phyloP scores from a whole-genome alignment of 192 early-diverging fungal genomes.

The Allomyces macrogynus region DNA sequence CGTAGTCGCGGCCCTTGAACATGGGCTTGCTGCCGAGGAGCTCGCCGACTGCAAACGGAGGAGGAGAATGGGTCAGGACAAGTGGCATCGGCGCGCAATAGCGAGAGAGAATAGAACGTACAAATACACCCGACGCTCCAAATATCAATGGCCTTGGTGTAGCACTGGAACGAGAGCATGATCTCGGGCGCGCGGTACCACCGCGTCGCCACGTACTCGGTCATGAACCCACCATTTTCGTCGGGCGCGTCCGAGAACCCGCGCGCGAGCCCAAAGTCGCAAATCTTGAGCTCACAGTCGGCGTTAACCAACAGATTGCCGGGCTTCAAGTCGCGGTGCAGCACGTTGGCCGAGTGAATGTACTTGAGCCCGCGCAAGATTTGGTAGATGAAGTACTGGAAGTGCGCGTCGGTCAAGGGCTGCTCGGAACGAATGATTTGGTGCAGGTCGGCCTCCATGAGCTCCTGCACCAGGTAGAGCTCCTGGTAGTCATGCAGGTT shows the following conservation, averaged over 20 bases:
- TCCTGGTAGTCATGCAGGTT: conserved; percentile 70
- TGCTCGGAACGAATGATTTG: conserved; percentile 87
- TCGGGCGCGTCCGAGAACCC: conserved; percentile 63
- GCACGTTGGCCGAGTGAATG: conserved; percentile 92
- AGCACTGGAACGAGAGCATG: conserved; percentile 91
- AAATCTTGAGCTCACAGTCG: conserved; percentile 86
- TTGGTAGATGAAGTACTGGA: conserved; percentile 98
- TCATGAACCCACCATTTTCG: conserved; percentile 79
- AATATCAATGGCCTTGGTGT: conserved; percentile 94
- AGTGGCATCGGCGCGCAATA: no score
- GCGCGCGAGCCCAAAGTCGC: conserved; percentile 96
- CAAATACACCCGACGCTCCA: conserved; percentile 80
- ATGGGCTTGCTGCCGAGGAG: conserved; percentile 60
- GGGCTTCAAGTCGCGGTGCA: conserved; percentile 97
- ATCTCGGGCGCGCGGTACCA: conserved; percentile 93
- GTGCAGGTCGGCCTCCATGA: conserved; percentile 99
- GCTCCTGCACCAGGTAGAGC: conserved; percentile 43
- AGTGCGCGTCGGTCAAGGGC: conserved; percentile 85
- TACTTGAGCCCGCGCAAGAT: conserved; percentile 90
- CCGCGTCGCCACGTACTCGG: conserved; percentile 87
- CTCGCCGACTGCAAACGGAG: conserved; percentile 48
- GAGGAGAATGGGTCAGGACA: no score
- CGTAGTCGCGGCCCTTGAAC: conserved; percentile 73
- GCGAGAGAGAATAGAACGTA: no score
- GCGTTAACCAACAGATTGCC: conserved; percentile 75